Evolutionary conservation across 2,329 filamentous ascomycete species (phyloP).

Genomic region (Phaeoacremonium minimum): DNA sequence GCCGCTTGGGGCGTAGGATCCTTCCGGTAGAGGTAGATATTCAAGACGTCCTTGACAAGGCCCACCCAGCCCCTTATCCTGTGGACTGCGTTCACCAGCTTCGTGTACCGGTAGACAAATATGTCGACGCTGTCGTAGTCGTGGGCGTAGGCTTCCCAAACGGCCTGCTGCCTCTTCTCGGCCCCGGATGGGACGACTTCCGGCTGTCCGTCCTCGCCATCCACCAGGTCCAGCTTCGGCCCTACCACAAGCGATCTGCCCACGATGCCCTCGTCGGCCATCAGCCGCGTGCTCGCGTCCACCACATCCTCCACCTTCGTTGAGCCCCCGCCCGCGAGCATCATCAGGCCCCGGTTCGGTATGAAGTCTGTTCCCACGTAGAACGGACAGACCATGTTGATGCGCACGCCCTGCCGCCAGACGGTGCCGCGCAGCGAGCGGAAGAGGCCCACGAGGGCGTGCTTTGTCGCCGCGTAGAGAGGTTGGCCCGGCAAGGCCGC

Average conservation of each 20-base stretch:
- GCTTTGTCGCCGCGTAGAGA: slow-evolving; percentile 60
- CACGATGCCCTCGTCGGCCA: slow-evolving; percentile 48
- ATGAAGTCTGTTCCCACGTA: slow-evolving; percentile 61
- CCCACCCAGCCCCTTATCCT: slow-evolving; percentile 49
- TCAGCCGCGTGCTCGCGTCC: slow-evolving; percentile 57
- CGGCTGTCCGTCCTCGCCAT: slow-evolving; percentile 28
- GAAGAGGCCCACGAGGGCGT: slow-evolving; percentile 62
- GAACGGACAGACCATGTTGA: slow-evolving; percentile 66
- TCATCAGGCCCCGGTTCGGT: slow-evolving; percentile 33
- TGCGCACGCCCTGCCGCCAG: slow-evolving; percentile 46
- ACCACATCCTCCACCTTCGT: slow-evolving; percentile 56
- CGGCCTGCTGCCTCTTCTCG: slow-evolving; percentile 25
- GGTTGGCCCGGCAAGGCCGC: slow-evolving; percentile 35
- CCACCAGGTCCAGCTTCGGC: slow-evolving; percentile 44
- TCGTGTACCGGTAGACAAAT: slow-evolving; percentile 49
- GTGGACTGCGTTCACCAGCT: slow-evolving; percentile 47
- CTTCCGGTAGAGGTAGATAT: too few species aligned
- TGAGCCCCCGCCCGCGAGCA: slow-evolving; percentile 53
- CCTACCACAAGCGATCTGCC: slow-evolving; percentile 55
- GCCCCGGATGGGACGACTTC: slow-evolving; percentile 11
- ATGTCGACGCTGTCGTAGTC: slow-evolving; percentile 53
- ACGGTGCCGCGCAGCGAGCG: slow-evolving; percentile 49
- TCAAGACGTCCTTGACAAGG: slow-evolving; percentile 31
- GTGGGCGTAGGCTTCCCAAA: slow-evolving; percentile 59
- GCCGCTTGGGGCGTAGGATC: too few species aligned